phyloP scores from a whole-genome alignment of 805 yeast species.

The Clavispora phyllophila region DNA sequence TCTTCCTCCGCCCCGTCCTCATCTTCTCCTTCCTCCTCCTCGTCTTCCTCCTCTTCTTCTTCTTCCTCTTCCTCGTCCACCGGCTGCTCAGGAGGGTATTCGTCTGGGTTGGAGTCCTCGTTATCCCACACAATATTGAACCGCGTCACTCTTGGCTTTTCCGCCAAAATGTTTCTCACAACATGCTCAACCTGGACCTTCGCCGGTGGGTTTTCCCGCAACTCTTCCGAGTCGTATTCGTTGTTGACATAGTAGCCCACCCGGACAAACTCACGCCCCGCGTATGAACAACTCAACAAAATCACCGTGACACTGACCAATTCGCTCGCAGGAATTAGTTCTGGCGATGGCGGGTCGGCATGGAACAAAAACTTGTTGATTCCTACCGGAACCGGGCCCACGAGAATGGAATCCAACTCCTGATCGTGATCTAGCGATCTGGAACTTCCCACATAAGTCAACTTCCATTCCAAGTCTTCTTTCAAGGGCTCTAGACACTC shows the following conservation, averaged over 20 bases:
- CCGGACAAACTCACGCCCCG: slow-evolving; percentile 89
- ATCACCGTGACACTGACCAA: slow-evolving; percentile 94
- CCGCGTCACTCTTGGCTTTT: slow-evolving; percentile 94
- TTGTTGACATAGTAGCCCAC: slow-evolving; percentile 98
- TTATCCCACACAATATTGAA: slow-evolving; percentile 97
- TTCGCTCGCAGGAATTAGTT: slow-evolving; percentile 92
- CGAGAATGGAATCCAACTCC: slow-evolving; percentile 91
- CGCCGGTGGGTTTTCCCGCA: slow-evolving; percentile 89
- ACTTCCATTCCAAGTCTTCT: slow-evolving; percentile 94
- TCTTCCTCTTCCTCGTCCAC: slow-evolving; percentile 44
- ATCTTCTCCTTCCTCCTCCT: slow-evolving; percentile 19
- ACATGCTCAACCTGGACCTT: slow-evolving; percentile 93
- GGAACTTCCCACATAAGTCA: slow-evolving; percentile 95
- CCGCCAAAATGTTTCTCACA: slow-evolving; percentile 90
- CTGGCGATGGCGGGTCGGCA: slow-evolving; percentile 97
- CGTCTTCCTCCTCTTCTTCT: slow-evolving; percentile 26
- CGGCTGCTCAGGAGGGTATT: slow-evolving; percentile 70
- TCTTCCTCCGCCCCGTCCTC: slow-evolving; percentile 19
- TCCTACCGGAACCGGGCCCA: slow-evolving; percentile 98
- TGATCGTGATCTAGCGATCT: slow-evolving; percentile 94
- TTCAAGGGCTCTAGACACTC: slow-evolving; percentile 91
- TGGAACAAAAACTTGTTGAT: slow-evolving; percentile 86
- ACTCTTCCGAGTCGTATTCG: slow-evolving; percentile 90
- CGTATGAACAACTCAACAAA: slow-evolving; percentile 85
- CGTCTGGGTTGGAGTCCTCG: slow-evolving; percentile 55